Evolutionary conservation across 345 rosid species (phyloP).

Genomic region (Mercurialis annua): DNA sequence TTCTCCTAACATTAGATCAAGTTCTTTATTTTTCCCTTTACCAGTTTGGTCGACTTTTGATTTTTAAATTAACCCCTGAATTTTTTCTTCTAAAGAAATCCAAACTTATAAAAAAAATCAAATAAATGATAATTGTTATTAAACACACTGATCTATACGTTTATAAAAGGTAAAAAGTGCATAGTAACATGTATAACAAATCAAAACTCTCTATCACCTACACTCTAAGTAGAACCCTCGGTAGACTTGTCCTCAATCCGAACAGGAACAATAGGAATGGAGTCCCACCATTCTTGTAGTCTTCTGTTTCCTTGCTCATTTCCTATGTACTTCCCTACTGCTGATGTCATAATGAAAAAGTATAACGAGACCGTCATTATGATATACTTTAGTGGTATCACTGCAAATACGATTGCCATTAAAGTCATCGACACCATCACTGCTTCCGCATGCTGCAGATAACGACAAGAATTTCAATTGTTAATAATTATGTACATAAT

Average conservation of each 20-base stretch:
- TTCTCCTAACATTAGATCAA: background rate
- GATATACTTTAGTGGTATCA: constrained; percentile 53
- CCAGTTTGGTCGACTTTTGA: no score
- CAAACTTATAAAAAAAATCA: no score
- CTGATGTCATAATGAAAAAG: constrained; percentile 44
- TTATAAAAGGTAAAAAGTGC: no score
- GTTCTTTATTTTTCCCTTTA: background rate
- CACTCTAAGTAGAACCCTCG: background rate
- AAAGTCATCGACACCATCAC: constrained; percentile 44
- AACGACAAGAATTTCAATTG: background rate
- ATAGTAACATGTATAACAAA: no score
- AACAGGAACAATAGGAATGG: constrained; percentile 67
- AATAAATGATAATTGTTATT: no score
- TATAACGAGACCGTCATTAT: constrained; percentile 37
- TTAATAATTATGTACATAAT: background rate
- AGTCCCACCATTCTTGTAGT: constrained; percentile 88
- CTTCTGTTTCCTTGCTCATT: constrained; percentile 58
- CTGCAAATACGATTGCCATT: constrained; percentile 49
- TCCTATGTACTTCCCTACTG: constrained; percentile 39
- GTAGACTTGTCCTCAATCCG: constrained; percentile 37
- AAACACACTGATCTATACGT: no score
- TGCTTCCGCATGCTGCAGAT: constrained; percentile 60
- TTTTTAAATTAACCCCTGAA: background rate
- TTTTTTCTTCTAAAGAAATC: background rate
- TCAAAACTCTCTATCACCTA: no score